A percentile compares a stretch with the other conserved stretches of the same genome.
phyloP scores from a whole-genome alignment of 2,329 filamentous ascomycete genomes.

The Diplodia seriata region DNA sequence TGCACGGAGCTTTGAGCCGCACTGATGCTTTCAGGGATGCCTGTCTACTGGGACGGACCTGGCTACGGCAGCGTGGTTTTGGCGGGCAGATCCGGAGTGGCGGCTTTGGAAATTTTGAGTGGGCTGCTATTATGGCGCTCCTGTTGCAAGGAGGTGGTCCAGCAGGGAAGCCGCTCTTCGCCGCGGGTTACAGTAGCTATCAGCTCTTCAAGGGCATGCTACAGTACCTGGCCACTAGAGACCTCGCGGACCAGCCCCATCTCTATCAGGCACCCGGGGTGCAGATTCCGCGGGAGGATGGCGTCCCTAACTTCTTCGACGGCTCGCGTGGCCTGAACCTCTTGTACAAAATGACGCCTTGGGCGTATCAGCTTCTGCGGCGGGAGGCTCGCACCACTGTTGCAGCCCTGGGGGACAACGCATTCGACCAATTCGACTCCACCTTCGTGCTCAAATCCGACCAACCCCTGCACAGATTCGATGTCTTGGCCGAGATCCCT shows the following conservation, averaged over 20 bases:
- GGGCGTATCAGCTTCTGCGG: slow-evolving; percentile 77
- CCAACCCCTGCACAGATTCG: slow-evolving; percentile 61
- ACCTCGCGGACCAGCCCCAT: slow-evolving; percentile 73
- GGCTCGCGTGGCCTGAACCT: slow-evolving; percentile 76
- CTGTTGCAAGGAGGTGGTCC: slow-evolving; percentile 79
- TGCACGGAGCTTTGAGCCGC: slow-evolving; percentile 72
- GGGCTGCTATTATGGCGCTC: slow-evolving; percentile 79
- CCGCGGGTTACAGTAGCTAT: slow-evolving; percentile 82
- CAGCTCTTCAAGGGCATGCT: slow-evolving; percentile 93
- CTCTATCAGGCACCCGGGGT: slow-evolving; percentile 52
- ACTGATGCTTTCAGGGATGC: slow-evolving; percentile 81
- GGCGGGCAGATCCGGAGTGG: slow-evolving; percentile 72
- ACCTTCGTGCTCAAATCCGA: slow-evolving; percentile 75
- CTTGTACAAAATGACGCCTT: slow-evolving; percentile 86
- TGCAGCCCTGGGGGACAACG: slow-evolving; percentile 74
- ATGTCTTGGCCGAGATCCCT: slow-evolving; percentile 57
- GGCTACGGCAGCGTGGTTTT: slow-evolving; percentile 89
- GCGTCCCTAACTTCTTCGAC: slow-evolving; percentile 78
- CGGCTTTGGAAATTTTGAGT: slow-evolving; percentile 94
- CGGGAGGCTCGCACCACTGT: slow-evolving; percentile 78
- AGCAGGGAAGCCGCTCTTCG: slow-evolving; percentile 74
- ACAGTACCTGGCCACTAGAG: slow-evolving; percentile 80
- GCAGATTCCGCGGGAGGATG: slow-evolving; percentile 50
- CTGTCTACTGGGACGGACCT: slow-evolving; percentile 83
- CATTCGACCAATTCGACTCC: slow-evolving; percentile 80